phyloP scores from a whole-genome alignment of 345 rosid species.

The Lenwebbia sp. region DNA sequence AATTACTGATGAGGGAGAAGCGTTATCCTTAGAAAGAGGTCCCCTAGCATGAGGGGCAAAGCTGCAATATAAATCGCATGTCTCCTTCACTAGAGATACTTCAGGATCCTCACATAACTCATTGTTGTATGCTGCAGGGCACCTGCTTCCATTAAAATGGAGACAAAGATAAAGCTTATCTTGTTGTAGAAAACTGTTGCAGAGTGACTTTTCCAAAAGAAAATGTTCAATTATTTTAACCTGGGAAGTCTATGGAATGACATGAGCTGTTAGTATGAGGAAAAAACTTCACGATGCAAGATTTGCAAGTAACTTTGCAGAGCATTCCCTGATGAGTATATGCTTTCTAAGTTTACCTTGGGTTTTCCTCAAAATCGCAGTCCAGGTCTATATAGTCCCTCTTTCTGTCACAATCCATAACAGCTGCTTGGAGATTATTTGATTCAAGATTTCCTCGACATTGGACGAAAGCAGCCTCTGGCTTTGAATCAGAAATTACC shows the following conservation, averaged over 20 bases:
- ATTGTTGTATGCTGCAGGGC: not conserved
- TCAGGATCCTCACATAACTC: not conserved
- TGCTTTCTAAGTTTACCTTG: slow-evolving; percentile 34
- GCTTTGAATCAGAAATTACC: slow-evolving; percentile 10
- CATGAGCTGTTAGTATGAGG: not conserved
- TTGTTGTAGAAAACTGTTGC: not conserved
- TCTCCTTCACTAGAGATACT: slow-evolving; percentile 34
- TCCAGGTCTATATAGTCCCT: slow-evolving; percentile 45
- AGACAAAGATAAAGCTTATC: not conserved
- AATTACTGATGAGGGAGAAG: slow-evolving; percentile 39
- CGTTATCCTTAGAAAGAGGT: slow-evolving; percentile 33
- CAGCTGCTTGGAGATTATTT: slow-evolving; percentile 20
- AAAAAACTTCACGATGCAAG: not conserved
- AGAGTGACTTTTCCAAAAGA: not conserved
- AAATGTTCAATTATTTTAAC: not conserved
- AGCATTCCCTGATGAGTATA: not conserved
- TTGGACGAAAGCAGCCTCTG: slow-evolving; percentile 9
- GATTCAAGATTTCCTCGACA: slow-evolving; percentile 22
- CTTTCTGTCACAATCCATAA: slow-evolving; percentile 12
- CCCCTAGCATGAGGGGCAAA: slow-evolving; percentile 30
- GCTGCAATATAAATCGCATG: slow-evolving; percentile 22
- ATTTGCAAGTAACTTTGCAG: not conserved
- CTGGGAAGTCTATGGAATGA: not conserved
- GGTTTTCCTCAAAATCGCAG: slow-evolving; percentile 25
- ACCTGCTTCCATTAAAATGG: not conserved